Evolutionary conservation across 106 monocot species (phyloP), one percentile per base, ranked within the genome.

Genomic region (Phalaenopsis aphrodite): DNA sequence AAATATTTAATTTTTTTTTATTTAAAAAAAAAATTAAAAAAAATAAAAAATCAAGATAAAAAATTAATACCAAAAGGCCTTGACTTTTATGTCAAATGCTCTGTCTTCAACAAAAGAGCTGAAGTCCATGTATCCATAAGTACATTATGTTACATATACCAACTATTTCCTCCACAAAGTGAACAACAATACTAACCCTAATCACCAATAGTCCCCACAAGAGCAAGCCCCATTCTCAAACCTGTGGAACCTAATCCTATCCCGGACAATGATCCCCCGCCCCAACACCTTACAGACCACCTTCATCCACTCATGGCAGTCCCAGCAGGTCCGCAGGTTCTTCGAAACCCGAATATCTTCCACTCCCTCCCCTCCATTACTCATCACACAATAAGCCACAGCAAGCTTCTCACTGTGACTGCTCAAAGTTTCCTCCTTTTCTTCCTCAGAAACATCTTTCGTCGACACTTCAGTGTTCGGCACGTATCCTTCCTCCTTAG

Each of bases 221-320:
- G 89, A 87, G 64, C 94, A 94, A 36, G 71, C 71, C 12, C 94
- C 94, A 1, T 41, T 69, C 46, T 87, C 85, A 55, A 94, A 94
- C 75, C 83, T 79, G 74, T 91, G 89, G 79, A 91, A 94, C 3
- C 94, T 79, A 48, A 88, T 67, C 10, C 94, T 77, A 68, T 94
- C 94, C 64, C 94, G 78, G 41, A 94, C 80, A 4, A 88, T 56
- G 64, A 94, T 88, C 46, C 67, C 82, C 38, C 91, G 66, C 17
- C 73, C 2, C 30, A 91, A 78, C 43, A 84, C 78, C 65, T 78
- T 86, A 4, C 89, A 94, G 0, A 91, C 84, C 76, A 83, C 75
- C 72, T 91, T 94, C 81, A 89, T 79, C 94, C 91, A 94, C 37
- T 83, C 82, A 77, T 91, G 94, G 80, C 94, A 94, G 36, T 94